Evolutionary conservation across 2,329 filamentous ascomycete genomes (phyloP), one percentile per base, ranked within the genome.

Genomic region (Plectosphaerella sp.): DNA sequence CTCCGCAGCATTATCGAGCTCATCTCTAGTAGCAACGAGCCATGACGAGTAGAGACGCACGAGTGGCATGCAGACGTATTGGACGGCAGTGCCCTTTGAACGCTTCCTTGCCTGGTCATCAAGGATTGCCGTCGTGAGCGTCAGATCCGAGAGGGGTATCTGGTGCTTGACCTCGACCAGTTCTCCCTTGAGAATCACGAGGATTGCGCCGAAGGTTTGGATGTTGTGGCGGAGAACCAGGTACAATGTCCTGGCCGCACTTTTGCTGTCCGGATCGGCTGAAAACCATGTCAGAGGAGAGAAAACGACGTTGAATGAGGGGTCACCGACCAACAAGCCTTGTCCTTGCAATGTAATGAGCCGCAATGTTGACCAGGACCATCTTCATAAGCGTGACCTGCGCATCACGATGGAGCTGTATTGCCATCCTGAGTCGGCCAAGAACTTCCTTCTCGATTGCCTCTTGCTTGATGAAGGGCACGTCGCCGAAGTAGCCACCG

Each of bases 401-500:
- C 47, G 87, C 76, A 2, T 81, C 78, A 10, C 84, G 78, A 55
- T 85, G 82, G 12, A 18, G 16, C 64, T 88, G 91, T 25, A 94
- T 74, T 28, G 89, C 83, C 58, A 88, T 80, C 47, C 85, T 80
- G 37, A 96, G 73, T 48, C 91, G 87, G 60, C 87, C 86, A 54
- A 96, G 76, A 12, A 97, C 88, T 66, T 96, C 91, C 53, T 84
- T 84, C 68, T 97, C 92, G 25, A 97, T 75, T 65, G 96, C 91
- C 50, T 87, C 82, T 57, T 91, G 88, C 55, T 87, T 84, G 1
- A 83, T 72, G 61, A 94, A 92, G 45, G 84, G 79, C 54, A 87
- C 78, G 33, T 90, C 91, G 55, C 86, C 86, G 70, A 88, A 93
- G 67, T 89, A 93, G 63, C 87, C 84, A 47, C 90, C 90, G 65